Evolutionary conservation across 2,329 filamentous ascomycete species (phyloP).

Genomic region (Boeremia lycopersici): DNA sequence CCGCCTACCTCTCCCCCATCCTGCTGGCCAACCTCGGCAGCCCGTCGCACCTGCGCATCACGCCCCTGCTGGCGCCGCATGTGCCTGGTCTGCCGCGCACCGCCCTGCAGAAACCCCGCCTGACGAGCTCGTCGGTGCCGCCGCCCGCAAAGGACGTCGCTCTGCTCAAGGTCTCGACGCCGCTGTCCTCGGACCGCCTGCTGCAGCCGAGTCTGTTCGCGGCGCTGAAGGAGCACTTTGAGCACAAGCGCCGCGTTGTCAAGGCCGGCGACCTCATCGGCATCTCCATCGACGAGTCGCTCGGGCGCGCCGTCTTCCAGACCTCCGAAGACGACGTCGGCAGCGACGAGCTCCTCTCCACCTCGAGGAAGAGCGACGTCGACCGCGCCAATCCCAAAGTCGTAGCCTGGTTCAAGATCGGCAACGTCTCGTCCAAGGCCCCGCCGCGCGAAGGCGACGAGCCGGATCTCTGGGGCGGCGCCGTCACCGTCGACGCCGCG

Average conservation of each 20-base stretch:
- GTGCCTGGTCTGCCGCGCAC: conserved; percentile 38
- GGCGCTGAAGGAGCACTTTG: conserved; percentile 87
- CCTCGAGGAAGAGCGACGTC: conserved; percentile 43
- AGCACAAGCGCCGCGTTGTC: conserved; percentile 78
- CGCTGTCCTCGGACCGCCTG: conserved; percentile 81
- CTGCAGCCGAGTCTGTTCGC: conserved; percentile 86
- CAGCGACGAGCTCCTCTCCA: conserved; percentile 60
- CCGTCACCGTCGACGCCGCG: conserved; percentile 83
- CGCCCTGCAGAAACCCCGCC: conserved; percentile 51
- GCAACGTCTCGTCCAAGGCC: conserved; percentile 59
- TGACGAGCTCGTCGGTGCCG: conserved; percentile 56
- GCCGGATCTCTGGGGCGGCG: conserved; percentile 80
- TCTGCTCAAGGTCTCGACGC: conserved; percentile 85
- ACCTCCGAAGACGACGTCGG: conserved; percentile 71
- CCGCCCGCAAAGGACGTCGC: conserved; percentile 78
- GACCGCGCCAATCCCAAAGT: conserved; percentile 35
- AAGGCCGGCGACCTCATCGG: conserved; percentile 88
- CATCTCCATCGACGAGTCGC: conserved; percentile 83
- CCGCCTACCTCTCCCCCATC: conserved; percentile 80
- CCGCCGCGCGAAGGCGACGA: conserved; percentile 63
- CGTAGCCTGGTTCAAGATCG: conserved; percentile 93
- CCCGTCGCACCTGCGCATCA: conserved; percentile 78
- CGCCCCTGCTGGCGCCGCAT: conserved; percentile 66
- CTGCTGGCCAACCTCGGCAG: conserved; percentile 84
- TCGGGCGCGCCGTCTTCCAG: conserved; percentile 83